phyloP scores from a whole-genome alignment of 2,329 filamentous ascomycete genomes.

The Xylariales sp. region DNA sequence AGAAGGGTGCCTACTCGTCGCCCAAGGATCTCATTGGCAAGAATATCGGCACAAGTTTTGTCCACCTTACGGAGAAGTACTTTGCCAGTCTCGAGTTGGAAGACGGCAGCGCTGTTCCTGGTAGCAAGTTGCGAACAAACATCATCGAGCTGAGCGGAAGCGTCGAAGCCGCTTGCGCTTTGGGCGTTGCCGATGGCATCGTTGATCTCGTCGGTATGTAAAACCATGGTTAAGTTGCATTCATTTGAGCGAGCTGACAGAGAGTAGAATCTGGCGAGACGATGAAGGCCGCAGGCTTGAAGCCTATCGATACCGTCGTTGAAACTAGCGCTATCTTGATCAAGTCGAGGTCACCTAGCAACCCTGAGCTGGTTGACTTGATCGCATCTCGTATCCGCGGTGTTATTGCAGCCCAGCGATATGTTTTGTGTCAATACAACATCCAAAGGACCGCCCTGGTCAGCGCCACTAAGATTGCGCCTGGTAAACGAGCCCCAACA shows the following conservation, averaged over 20 bases:
- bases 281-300: constrained; percentile 92
- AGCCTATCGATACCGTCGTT: constrained; percentile 90
- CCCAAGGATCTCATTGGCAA: constrained; percentile 81
- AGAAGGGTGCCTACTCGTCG: constrained; percentile 68
- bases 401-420: constrained; percentile 92
- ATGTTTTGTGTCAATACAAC: constrained; percentile 96
- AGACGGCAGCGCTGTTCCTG: constrained; percentile 31
- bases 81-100: constrained; percentile 72
- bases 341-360: constrained; percentile 79
- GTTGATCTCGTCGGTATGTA: constrained; percentile 90
- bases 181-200: constrained; percentile 94
- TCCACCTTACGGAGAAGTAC: constrained; percentile 75
- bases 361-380: constrained; percentile 74
- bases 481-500: constrained; percentile 89
- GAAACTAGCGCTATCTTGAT: constrained; percentile 86
- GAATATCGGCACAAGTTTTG: constrained; percentile 95
- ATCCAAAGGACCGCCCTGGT: constrained; percentile 66
- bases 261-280: constrained; percentile 93
- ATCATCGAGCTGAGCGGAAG: constrained; percentile 94
- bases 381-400: constrained; percentile 85
- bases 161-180: constrained; percentile 92
- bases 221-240: too few species aligned
- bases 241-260: too few species aligned
- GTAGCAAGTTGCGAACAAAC: constrained; percentile 68
- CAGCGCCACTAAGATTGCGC: constrained; percentile 72